phyloP scores from a whole-genome alignment of 2,329 filamentous ascomycete genomes.

The Diplodia corticola region DNA sequence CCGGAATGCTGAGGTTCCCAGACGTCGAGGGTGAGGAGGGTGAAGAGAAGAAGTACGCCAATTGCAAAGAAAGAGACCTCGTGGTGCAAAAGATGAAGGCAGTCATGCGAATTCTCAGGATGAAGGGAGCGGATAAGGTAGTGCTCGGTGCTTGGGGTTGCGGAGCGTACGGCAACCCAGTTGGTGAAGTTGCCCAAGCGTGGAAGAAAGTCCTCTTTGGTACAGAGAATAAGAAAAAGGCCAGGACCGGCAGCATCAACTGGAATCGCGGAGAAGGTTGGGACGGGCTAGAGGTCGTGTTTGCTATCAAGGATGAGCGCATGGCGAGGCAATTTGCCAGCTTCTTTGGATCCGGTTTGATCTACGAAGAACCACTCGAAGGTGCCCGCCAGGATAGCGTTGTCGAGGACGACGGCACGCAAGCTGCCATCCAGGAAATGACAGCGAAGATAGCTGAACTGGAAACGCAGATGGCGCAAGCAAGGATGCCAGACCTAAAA shows the following conservation, averaged over 20 bases:
- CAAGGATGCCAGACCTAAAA: conserved; percentile 40
- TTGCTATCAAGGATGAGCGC: conserved; percentile 57
- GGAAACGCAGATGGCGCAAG: conserved; percentile 36
- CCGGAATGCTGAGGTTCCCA: conserved; percentile 61
- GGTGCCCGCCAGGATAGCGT: conserved; percentile 42
- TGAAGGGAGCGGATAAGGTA: conserved; percentile 50
- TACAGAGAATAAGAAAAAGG: conserved; percentile 28
- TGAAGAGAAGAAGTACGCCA: conserved; percentile 43
- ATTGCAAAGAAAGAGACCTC: conserved; percentile 53
- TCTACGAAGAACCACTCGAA: conserved; percentile 42
- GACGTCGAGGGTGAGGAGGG: conserved; percentile 46
- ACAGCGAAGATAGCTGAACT: conserved; percentile 38
- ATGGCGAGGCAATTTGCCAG: conserved; percentile 56
- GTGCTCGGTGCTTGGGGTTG: conserved; percentile 67
- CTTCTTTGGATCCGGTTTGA: conserved; percentile 48
- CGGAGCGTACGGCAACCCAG: conserved; percentile 63
- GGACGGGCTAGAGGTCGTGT: conserved; percentile 55
- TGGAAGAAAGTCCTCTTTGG: conserved; percentile 52
- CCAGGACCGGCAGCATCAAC: conserved; percentile 21
- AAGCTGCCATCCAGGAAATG: conserved; percentile 34
- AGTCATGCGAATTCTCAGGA: conserved; percentile 55
- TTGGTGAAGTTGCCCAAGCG: conserved; percentile 57
- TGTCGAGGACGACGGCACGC: conserved; percentile 32
- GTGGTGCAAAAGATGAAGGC: conserved; percentile 58
- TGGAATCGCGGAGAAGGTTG: conserved; percentile 37